Base-by-base conservation (phyloP, 257 asterid species). In the Gentiana straminea region DNA sequence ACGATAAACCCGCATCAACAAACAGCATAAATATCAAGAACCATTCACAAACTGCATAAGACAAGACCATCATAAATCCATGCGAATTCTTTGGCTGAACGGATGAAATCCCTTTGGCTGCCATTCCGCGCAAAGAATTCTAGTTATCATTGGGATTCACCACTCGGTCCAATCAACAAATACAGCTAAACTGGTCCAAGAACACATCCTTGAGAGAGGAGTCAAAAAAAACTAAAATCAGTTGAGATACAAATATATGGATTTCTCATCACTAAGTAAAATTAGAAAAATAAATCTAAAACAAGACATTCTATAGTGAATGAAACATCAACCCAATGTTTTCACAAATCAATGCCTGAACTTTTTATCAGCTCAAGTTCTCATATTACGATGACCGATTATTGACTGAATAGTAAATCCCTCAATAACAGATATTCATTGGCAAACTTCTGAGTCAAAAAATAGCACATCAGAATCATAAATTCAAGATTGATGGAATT, bases 1-100 rank as follows among this genome's bases (percentile, higher is more conserved):
- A 76, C 4, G 80, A 77, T 12, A 90, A 65, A 54, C 75, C 73
- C 13, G 86, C 88, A 39, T 86, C 79, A 2, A 86, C 7, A 54
- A 82, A 86, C 33, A 90, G 75, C 76, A 90, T 32, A 45, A 81
- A 64, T 54, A 90, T 84, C 64, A 90, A 70, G 73, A 90, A 73
- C 98, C 98, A 90, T 64, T 87, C 96, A 58, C 90, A 91, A 43
- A 75, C 86, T 13, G 95, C 96, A 13, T 82, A 83, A 54, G 96
- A 87, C 73, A 91, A 75, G 43, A 81, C 65, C 35, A 66, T 59
- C 83, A 72, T 75, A 59, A 78, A 75, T 68, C 80, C 86, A 49
- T 51, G 46, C 33, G 70, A 72, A 51, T 65, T 71, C 60, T 64
- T 66, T 70, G 64, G 74, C 62, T 65, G 77, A 55, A 52, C 52